Base-by-base conservation (phyloP, 2,329 filamentous ascomycete species). In the Hypoxylon rubiginosum region DNA sequence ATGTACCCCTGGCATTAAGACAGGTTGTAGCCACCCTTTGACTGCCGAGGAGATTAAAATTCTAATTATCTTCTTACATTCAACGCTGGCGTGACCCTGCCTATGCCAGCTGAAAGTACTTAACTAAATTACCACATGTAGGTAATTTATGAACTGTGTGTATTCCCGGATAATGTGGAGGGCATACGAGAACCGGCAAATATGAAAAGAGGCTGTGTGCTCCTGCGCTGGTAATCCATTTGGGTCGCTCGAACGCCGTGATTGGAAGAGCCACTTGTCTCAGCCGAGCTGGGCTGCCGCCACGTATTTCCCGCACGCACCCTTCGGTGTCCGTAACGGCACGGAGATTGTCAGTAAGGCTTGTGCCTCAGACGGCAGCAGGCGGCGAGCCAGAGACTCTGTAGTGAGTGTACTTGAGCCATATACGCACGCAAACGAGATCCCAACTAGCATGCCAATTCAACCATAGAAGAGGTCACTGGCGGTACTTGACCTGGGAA, bases 71-170 rank as follows among this genome's bases (percentile, higher is more conserved):
- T 19, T 11, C 13, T 11, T n/a, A 1, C 6, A 15, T 15, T 11
- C 15, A 43, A 43, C n/a, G n/a, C 4, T 43, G n/a, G 6, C 39
- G 8, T 43, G 17, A 52, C 26, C 28, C 21, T 24, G 21, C 21
- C 21, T 4, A 24, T 4, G 10, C 30, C 30, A 32, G 10, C 8
- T 32, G 30, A 32, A 8, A 7, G 2, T 11, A 32, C 30, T 5
- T 5, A 8, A 32, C 10, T 7, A 1, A 11, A 32, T 2, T 11
- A 32, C 30, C 30, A 8, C 30, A 32, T 32, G 21, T 24, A 24
- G 21, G 30, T 62, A 46, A 51, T 61, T 48, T 51, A 36, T 24
- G 17, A 34, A 32, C 19, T n/a, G 10, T 3, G 3, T 46, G 34
- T 57, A 3, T 32, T 32, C 30, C 10, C 30, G 30, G 30, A 32